These are phyloP conservation scores for Populus alba DNA, from an alignment of 345 rosid genomes.

Conservation along the genomic window DNA sequence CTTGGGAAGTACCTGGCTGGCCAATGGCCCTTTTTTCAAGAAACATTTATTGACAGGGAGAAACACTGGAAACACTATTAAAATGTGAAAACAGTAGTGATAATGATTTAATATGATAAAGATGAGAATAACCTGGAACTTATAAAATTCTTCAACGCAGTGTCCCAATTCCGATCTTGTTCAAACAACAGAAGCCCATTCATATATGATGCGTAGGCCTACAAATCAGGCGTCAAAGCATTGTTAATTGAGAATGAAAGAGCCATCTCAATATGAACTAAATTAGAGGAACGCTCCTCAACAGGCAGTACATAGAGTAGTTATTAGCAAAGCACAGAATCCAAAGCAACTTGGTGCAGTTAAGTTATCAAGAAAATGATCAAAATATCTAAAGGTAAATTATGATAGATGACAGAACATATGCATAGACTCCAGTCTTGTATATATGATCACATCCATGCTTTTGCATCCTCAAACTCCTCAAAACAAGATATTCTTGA, in stretches of 20 bases:
- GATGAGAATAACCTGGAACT: constrained; percentile 71
- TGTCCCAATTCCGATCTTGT: constrained; percentile 93
- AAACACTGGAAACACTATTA: background rate
- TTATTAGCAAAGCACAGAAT: background rate
- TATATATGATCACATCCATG: background rate
- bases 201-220: constrained; percentile 99
- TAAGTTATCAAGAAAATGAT: background rate
- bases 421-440: background rate
- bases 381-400: background rate
- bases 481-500: background rate
- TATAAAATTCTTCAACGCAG: constrained; percentile 78
- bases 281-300: constrained; percentile 4
- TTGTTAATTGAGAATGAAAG: constrained; percentile 4
- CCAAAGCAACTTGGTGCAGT: background rate
- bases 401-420: background rate
- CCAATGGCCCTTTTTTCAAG: background rate
- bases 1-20: background rate
- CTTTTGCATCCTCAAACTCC: background rate
- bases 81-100: background rate
- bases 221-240: constrained; percentile 12
- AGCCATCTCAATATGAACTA: background rate
- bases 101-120: background rate
- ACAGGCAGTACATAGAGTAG: background rate
- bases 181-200: constrained; percentile 90
- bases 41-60: background rate